These are phyloP conservation scores for Neophaeococcomyces aloes DNA, from an alignment of 2,329 filamentous ascomycete genomes.

Conservation along the genomic window DNA sequence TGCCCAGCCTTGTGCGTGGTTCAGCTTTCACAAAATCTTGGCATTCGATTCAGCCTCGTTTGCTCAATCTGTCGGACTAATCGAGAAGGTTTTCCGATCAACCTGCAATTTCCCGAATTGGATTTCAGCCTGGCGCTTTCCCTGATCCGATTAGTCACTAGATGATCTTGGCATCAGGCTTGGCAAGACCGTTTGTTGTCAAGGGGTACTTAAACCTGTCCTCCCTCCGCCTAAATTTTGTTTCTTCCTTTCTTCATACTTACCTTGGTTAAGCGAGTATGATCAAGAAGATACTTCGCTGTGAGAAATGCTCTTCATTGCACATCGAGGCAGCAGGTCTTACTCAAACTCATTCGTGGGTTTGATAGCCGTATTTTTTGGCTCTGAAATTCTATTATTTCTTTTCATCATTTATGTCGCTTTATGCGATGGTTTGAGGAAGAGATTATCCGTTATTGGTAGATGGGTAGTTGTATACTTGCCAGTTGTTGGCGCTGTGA, in stretches of 20 bases:
- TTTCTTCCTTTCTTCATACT: not conserved
- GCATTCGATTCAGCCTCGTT: not conserved
- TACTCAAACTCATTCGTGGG: conserved; percentile 23
- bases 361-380: conserved; percentile 24
- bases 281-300: conserved; percentile 11
- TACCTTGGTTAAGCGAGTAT: not conserved
- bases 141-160: too few relatives aligned
- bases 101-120: too few relatives aligned
- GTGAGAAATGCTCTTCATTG: conserved; percentile 11
- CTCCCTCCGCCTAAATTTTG: not conserved
- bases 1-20: conserved; percentile 3
- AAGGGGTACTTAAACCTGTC: not conserved
- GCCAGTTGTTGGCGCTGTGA: conserved; percentile 9
- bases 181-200: not conserved
- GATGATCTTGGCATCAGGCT: too few relatives aligned
- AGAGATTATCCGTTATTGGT: conserved; percentile 9
- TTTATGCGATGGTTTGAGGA: conserved; percentile 21
- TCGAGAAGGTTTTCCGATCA: too few relatives aligned
- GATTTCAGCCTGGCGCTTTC: too few relatives aligned
- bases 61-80: not conserved
- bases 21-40: not conserved
- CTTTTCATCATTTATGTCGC: conserved; percentile 23
- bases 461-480: conserved; percentile 1
- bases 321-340: conserved; percentile 11
- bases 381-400: conserved; percentile 11